Evolutionary conservation across 1,139 yeast species (phyloP), one percentile per base, ranked within the genome.

Genomic region (Blastobotrys persicus): DNA sequence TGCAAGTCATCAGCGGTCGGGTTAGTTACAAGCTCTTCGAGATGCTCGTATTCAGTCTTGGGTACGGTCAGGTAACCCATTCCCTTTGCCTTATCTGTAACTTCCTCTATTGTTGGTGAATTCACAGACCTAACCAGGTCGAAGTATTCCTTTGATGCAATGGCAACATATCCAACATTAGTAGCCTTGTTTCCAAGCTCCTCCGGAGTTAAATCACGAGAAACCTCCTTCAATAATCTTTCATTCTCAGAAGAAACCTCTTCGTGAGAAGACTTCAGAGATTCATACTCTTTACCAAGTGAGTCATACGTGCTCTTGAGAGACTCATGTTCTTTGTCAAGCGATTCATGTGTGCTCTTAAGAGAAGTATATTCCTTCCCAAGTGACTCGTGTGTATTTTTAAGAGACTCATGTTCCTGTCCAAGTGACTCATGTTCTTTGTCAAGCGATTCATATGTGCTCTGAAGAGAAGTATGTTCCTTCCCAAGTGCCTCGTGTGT

Each of bases 121-220:
- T 50, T 37, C 6, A 40, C 49, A 11, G 34, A 19, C 9, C 49
- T 42, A 13, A 47, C 43, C 35, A 50, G 37, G 7, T 48, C 46
- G 11, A 28, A 44, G 40, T 50, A 42, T 23, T 48, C 53, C 33
- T 50, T 44, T 16, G 45, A 7, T 33, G 50, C 46, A 40, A 50
- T 35, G 2, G 77, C 52, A 6, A 59, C 59, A 32, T 66, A 61
- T 1, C 71, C 71, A 13, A 62, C 48, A 16, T 53, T 57, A 1
- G 53, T 44, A 0, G 79, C 77, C 47, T 68, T 67, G 4, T 61
- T 62, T 9, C 55, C 58, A 17, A 78, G 57, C 47, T 70, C 70
- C 6, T 71, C 56, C 4, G 47, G 47, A 13, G 59, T 54, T 34
- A 54, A 55, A 41, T 53, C 55, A n/a, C 56, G 50, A 3, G 52